Percentiles rank a stretch among this genome's conserved stretches.
Conservation (phyloP, 495 filamentous ascomycete genomes). For the Apiosordaria backusii region DNA sequence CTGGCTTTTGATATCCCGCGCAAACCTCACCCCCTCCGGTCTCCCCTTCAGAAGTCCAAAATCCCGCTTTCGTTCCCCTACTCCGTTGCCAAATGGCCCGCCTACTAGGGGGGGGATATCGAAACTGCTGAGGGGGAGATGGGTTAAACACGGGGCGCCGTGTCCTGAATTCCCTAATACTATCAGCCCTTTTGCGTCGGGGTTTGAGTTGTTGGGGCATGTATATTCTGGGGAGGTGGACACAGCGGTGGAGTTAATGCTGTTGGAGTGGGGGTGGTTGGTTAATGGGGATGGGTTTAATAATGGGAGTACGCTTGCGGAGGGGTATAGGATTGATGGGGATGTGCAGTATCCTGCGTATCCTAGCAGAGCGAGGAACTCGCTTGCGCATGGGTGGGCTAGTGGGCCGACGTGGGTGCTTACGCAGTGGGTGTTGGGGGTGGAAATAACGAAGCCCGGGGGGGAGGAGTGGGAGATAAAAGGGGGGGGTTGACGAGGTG, state of each 20-base stretch:
- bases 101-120: conserved; percentile 34
- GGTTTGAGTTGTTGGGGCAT: conserved; percentile 60
- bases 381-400: conserved; percentile 61
- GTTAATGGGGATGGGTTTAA: conserved; percentile 59
- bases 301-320: conserved; percentile 53
- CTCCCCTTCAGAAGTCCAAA: conserved; percentile 12
- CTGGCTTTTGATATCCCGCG: conserved; percentile 38
- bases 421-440: conserved; percentile 51
- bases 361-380: conserved; percentile 47
- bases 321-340: conserved; percentile 56
- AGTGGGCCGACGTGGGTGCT: conserved; percentile 56
- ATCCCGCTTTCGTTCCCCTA: background rate
- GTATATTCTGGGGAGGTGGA: conserved; percentile 43
- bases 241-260: conserved; percentile 55
- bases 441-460: conserved; percentile 45
- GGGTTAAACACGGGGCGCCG: conserved; percentile 57
- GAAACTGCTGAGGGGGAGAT: conserved; percentile 46
- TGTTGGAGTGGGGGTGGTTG: conserved; percentile 59
- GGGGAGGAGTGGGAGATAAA: conserved; percentile 51
- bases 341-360: conserved; percentile 57
- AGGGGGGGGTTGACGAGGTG: conserved; percentile 50
- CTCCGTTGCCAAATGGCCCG: conserved; percentile 7
- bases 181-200: conserved; percentile 59
- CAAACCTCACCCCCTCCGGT: conserved; percentile 16
- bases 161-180: conserved; percentile 56